Evolutionary conservation across 2,329 filamentous ascomycete species (phyloP), one percentile per base, ranked within the genome.

Genomic region (Cladosporium sphaerospermum): DNA sequence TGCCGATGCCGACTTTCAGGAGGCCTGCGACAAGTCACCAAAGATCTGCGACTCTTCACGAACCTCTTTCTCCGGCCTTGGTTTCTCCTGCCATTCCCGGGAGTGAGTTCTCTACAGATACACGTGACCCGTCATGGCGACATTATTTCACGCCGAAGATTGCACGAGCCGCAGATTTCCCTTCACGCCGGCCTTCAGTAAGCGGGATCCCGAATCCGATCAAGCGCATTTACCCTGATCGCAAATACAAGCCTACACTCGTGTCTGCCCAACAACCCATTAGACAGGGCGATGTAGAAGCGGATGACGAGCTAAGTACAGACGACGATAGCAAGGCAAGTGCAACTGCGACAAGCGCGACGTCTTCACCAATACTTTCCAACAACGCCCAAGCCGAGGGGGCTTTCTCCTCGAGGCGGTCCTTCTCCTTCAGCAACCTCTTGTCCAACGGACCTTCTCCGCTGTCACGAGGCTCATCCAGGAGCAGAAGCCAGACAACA

Each of bases 11-110:
- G 2, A 82, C 80, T 18, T 77, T 91, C 55, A 82, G 85, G 54
- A 77, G 87, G 61, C 88, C 88, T 49, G 86, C 86, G 43, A 91
- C 88, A 14, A 90, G 87, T 67, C 86, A 90, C 64, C 86, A 91
- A 66, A 78, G 88, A 61, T 86, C 85, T 43, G 83, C 82, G 33
- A 88, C 85, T 1, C 72, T 89, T 28, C 82, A 87, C 60, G 62
- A 64, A 14, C 54, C 54, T 9, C 51, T 57, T 36, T 52, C 43
- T 3, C 39, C 47, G 40, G 47, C 40, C 34, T 11, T 36, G 14
- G 43, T 51, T 36, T 54, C 54, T 52, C 53, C 40, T 34, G 53
- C 41, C 33, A 55, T 57, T 49, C 54, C 57, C 41, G 45, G 33
- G 23, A 56, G 54, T 50, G 54, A 48, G 31, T 47, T 43, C 32